Evolutionary conservation across 1,284 basidiomycete species (phyloP).

Genomic region (Coriolopsis trogii): DNA sequence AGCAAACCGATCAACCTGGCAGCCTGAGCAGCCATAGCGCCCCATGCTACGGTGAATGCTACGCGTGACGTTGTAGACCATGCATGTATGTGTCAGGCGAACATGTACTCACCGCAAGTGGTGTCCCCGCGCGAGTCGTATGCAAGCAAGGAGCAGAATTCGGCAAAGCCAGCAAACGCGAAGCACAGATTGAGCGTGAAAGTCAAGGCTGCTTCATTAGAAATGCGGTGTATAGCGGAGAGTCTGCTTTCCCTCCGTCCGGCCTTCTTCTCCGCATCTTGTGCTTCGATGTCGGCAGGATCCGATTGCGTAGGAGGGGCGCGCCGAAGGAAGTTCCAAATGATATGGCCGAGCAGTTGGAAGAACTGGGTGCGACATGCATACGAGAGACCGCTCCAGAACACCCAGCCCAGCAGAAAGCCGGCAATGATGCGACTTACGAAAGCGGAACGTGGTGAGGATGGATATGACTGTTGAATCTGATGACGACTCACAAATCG

Average conservation of each 20-base stretch:
- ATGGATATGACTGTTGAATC: constrained; percentile 31
- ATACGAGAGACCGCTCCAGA: constrained; percentile 45
- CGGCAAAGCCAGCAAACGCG: constrained; percentile 44
- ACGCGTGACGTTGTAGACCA: no score
- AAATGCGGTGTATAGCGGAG: constrained; percentile 3
- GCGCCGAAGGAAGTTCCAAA: constrained; percentile 9
- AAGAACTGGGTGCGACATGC: constrained; percentile 34
- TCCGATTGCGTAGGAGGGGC: not conserved
- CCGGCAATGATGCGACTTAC: constrained; percentile 46
- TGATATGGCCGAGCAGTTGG: constrained; percentile 20
- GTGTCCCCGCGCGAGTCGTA: constrained; percentile 33
- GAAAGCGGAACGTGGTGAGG: no score
- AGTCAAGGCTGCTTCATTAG: constrained; percentile 34
- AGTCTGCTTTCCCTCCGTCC: not conserved
- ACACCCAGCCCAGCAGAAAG: constrained; percentile 56
- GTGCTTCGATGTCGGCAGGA: constrained; percentile 14
- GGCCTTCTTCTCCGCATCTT: constrained; percentile 4
- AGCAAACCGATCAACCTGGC: constrained; percentile 47
- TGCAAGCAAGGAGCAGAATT: constrained; percentile 45
- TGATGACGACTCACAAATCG: constrained; percentile 32
- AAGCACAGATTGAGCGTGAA: constrained; percentile 50
- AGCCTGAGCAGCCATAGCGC: constrained; percentile 46
- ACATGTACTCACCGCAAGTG: constrained; percentile 48
- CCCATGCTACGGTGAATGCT: constrained; percentile 56
- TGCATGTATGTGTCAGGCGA: no score